These are phyloP conservation scores for Neonectria faginata DNA, from an alignment of 2,329 filamentous ascomycete species.

Conservation along the genomic window DNA sequence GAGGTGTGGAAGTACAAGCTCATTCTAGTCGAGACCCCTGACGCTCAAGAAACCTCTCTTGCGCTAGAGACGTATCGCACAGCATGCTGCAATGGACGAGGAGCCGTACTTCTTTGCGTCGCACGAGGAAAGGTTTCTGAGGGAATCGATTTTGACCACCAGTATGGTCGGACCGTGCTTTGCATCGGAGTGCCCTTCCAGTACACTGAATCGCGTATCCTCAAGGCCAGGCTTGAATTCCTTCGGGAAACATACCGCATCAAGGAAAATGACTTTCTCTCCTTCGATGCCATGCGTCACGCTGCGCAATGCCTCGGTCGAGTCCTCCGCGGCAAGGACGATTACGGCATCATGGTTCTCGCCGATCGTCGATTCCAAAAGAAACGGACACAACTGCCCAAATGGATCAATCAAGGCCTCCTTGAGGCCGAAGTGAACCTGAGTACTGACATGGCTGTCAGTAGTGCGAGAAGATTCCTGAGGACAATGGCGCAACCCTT, in stretches of 20 bases:
- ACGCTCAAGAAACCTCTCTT: constrained; percentile 95
- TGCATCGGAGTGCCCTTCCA: constrained; percentile 98
- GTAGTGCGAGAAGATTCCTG: constrained; percentile 88
- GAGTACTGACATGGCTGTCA: constrained; percentile 94
- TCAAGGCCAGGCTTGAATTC: constrained; percentile 96
- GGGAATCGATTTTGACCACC: constrained; percentile 99
- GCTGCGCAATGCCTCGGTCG: constrained; percentile 96
- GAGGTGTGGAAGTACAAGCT: constrained; percentile 99
- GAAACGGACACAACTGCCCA: constrained; percentile 89
- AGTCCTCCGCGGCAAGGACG: constrained; percentile 94
- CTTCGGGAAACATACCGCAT: constrained; percentile 97
- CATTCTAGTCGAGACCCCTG: constrained; percentile 96
- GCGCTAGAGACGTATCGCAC: constrained; percentile 97
- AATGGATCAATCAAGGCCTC: constrained; percentile 94
- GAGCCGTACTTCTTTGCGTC: constrained; percentile 92
- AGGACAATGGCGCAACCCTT: constrained; percentile 94
- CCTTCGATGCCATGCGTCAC: constrained; percentile 99
- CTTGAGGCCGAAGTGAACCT: constrained; percentile 88
- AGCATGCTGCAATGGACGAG: constrained; percentile 95
- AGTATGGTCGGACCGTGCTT: constrained; percentile 94
- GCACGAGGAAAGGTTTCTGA: constrained; percentile 97
- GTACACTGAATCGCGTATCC: constrained; percentile 96
- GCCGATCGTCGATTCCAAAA: constrained; percentile 94
- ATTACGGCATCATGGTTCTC: constrained; percentile 99
- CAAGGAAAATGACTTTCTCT: constrained; percentile 95